Evolutionary conservation across 2,329 filamentous ascomycete genomes (phyloP), one percentile per base, ranked within the genome.

Genomic region (Penicillium sp.): DNA sequence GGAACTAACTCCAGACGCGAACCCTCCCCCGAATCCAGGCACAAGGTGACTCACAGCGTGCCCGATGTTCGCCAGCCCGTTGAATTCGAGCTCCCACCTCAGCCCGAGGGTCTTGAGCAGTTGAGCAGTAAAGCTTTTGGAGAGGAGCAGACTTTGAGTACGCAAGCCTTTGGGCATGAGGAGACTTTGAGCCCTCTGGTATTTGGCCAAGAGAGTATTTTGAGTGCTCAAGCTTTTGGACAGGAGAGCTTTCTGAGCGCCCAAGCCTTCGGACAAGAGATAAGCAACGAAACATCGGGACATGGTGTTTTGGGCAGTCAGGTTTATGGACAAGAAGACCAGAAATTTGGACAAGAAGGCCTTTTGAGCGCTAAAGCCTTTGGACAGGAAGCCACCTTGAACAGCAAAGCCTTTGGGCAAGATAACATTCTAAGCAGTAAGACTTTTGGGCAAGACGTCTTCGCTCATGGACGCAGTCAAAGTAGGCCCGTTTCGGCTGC

Each of bases 11-110:
- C 73, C n/a, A 70, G 68, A 39, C 72, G 78, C 55, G 81, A 81
- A 4, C 58, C 61, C 6, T 83, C 82, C 23, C 75, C 79, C 35
- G 82, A 83, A 60, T 74, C 66, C 64, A 76, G 55, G 70, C 78
- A 58, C 46, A 60, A 67, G 46, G 60, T 70, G 26, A 78, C 77
- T 54, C 67, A 69, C 19, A 78, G 72, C 53, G 74, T 61, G 8
- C 59, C 65, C 27, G 61, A 62, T 4, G 48, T 61, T 44, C 62
- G 71, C 26, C 69, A 69, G 50, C 58, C 63, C 7, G 61, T 59
- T 21, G 72, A 75, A n/a, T 49, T 61, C n/a, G 67, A 57, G 10
- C 13, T 45, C 3, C 54, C 56, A 19, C 47, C 48, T 6, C 58
- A 65, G 14, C 29, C 60, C 11, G 45, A 31, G 23, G 59, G 58